Evolutionary conservation across 208 protist genomes (phyloP).

Genomic region (Trypanosoma vivax): DNA sequence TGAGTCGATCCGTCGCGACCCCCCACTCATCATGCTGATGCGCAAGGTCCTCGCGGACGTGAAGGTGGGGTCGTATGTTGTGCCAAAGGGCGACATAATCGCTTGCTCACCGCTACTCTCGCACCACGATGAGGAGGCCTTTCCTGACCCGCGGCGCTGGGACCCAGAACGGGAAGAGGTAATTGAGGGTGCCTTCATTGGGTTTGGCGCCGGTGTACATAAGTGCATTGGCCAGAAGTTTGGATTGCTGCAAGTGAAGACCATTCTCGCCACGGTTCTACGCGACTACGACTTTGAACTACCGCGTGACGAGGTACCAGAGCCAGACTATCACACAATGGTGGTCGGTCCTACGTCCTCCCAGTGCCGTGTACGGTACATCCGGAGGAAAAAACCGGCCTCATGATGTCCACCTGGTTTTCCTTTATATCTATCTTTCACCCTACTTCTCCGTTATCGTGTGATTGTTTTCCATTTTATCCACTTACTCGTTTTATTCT

Average conservation of each 20-base stretch:
- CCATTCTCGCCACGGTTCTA: constrained; percentile 78
- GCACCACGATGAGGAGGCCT: constrained; percentile 78
- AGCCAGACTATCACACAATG: constrained; percentile 86
- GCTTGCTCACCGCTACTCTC: constrained; percentile 76
- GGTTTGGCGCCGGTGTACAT: constrained; percentile 86
- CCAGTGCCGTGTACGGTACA: constrained; percentile 73
- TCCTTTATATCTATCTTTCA: too few relatives aligned
- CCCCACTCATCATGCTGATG: constrained; percentile 90
- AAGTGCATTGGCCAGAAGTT: constrained; percentile 93
- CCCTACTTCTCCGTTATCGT: too few relatives aligned
- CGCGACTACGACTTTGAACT: constrained; percentile 88
- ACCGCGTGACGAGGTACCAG: constrained; percentile 45
- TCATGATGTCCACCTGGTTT: background rate
- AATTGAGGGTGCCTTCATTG: constrained; percentile 72
- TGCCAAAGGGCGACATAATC: constrained; percentile 88
- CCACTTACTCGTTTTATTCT: too few relatives aligned
- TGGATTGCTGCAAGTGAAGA: constrained; percentile 90
- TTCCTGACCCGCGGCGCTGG: constrained; percentile 74
- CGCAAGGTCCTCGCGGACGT: constrained; percentile 81
- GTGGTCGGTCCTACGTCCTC: constrained; percentile 71
- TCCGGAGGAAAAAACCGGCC: constrained; percentile 41
- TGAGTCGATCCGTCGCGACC: constrained; percentile 89
- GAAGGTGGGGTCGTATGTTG: constrained; percentile 67
- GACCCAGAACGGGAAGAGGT: constrained; percentile 85
- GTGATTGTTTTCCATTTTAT: too few relatives aligned